phyloP scores from a whole-genome alignment of 495 filamentous ascomycete species.

The Daldinia decipiens region DNA sequence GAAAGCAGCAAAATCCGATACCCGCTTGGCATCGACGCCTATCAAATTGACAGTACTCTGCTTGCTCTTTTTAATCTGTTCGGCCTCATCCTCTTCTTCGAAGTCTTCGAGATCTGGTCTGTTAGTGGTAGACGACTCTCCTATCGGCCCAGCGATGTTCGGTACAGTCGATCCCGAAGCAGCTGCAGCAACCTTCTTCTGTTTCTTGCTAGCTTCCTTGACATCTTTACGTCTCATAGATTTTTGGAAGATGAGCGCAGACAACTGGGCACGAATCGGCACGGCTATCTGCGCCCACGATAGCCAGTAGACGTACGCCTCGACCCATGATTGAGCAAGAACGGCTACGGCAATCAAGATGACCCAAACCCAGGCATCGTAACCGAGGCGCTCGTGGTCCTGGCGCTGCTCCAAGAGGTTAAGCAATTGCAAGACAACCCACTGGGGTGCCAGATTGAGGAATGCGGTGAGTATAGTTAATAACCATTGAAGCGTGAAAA shows the following conservation, averaged over 20 bases:
- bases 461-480: slow-evolving; percentile 64
- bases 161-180: slow-evolving; percentile 40
- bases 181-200: slow-evolving; percentile 46
- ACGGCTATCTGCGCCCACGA: slow-evolving; percentile 70
- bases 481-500: slow-evolving; percentile 64
- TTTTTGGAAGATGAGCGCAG: slow-evolving; percentile 79
- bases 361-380: slow-evolving; percentile 74
- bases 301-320: slow-evolving; percentile 72
- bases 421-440: slow-evolving; percentile 73
- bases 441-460: slow-evolving; percentile 74
- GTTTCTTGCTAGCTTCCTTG: slow-evolving; percentile 61
- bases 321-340: slow-evolving; percentile 65
- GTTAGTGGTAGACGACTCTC: slow-evolving; percentile 37
- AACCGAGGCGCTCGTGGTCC: slow-evolving; percentile 51
- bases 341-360: slow-evolving; percentile 67
- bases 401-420: slow-evolving; percentile 67
- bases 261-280: slow-evolving; percentile 74
- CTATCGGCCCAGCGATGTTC: slow-evolving; percentile 38
- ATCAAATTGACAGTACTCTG: slow-evolving; percentile 84
- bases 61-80: slow-evolving; percentile 65
- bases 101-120: slow-evolving; percentile 45
- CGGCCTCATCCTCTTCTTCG: slow-evolving; percentile 64
- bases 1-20: slow-evolving; percentile 75
- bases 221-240: slow-evolving; percentile 83
- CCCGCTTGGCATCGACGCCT: slow-evolving; percentile 77